Percentiles rank a stretch among this genome's conserved stretches.
These are phyloP conservation scores for Carex parvula DNA, from an alignment of 176 grass and related monocot species.

Conservation along the genomic window DNA sequence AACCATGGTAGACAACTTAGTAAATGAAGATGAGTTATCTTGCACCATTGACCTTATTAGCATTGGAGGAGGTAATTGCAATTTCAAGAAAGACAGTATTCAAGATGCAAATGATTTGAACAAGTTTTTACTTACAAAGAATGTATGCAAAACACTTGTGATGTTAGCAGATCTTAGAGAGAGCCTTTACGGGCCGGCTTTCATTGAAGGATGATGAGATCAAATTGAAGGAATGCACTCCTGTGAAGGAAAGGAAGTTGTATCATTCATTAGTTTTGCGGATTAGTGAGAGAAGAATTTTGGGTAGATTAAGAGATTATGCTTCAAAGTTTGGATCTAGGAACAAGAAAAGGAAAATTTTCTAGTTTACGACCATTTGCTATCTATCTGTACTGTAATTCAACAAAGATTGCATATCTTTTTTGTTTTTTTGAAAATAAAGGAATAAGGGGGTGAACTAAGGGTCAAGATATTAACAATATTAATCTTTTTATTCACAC, in stretches of 20 bases:
- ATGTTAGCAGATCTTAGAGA: conserved; percentile 68
- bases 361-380: conserved; percentile 14
- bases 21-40: conserved; percentile 35
- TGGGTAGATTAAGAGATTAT: conserved; percentile 52
- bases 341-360: conserved; percentile 59
- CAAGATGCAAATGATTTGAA: conserved; percentile 49
- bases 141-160: conserved; percentile 47
- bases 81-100: conserved; percentile 17
- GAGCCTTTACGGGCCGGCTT: conserved; percentile 48
- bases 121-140: conserved; percentile 47
- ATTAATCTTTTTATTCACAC: no score
- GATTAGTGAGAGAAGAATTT: conserved; percentile 64
- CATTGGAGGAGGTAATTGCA: conserved; percentile 37
- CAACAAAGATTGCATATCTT: background rate
- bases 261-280: conserved; percentile 77
- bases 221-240: conserved; percentile 39
- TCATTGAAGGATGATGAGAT: conserved; percentile 44
- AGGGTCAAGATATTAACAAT: no score
- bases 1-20: conserved; percentile 31
- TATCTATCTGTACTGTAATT: background rate
- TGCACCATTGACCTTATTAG: conserved; percentile 37
- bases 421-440: background rate
- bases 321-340: conserved; percentile 30
- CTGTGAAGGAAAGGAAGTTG: conserved; percentile 39
- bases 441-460: background rate